Conservation (phyloP, 768 basidiomycete species). For the Tephrocybe sp. region DNA sequence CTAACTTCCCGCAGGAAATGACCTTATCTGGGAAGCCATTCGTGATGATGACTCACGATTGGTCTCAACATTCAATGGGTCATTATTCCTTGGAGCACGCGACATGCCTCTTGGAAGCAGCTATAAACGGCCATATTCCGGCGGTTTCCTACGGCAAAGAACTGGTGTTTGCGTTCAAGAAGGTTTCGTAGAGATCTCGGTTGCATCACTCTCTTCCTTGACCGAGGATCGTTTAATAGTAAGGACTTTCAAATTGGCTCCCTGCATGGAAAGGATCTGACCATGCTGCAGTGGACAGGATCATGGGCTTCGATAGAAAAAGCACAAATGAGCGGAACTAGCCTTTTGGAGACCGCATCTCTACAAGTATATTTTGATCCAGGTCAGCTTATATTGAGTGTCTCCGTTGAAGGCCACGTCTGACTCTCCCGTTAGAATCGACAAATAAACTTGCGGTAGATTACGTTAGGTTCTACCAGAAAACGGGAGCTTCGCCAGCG, state of each 20-base stretch:
- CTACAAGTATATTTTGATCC: background rate
- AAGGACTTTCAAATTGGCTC: background rate
- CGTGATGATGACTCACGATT: constrained; percentile 1
- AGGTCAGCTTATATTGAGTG: constrained; percentile 1
- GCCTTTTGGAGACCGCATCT: background rate
- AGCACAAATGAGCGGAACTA: background rate
- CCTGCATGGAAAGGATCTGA: too few relatives aligned
- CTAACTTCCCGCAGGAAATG: constrained; percentile 5
- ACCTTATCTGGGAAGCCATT: constrained; percentile 14
- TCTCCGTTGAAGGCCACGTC: too few relatives aligned
- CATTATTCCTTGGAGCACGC: background rate
- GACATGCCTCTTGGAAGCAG: background rate
- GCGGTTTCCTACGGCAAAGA: constrained; percentile 11
- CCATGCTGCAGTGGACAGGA: constrained; percentile 8
- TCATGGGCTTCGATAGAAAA: background rate
- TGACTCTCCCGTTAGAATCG: background rate
- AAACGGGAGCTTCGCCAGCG: background rate
- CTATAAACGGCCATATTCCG: background rate
- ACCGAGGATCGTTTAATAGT: background rate
- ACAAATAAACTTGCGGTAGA: constrained; percentile 5
- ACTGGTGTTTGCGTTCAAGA: constrained; percentile 16
- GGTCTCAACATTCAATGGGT: constrained; percentile 11
- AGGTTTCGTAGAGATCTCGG: constrained; percentile 22
- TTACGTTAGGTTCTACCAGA: constrained; percentile 19
- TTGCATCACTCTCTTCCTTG: background rate